These are phyloP conservation scores for Ambrosiella xylebori DNA, from an alignment of 2,329 filamentous ascomycete species.

Conservation along the genomic window DNA sequence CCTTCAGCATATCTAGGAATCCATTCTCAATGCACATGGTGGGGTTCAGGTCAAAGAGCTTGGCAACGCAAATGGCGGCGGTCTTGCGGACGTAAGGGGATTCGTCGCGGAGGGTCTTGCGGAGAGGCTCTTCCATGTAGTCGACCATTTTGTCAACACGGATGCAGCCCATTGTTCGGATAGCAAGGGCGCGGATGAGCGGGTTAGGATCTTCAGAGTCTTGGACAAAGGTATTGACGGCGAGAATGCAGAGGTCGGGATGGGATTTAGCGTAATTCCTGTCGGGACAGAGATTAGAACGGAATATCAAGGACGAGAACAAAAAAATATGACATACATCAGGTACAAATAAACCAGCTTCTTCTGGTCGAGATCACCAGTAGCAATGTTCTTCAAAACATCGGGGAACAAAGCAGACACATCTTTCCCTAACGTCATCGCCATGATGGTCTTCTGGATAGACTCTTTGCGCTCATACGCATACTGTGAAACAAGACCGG, in stretches of 20 bases:
- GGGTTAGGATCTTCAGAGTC: slow-evolving; percentile 98
- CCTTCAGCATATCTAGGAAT: slow-evolving; percentile 82
- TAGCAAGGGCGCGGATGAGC: slow-evolving; percentile 80
- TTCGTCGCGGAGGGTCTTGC: slow-evolving; percentile 92
- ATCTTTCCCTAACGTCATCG: slow-evolving; percentile 97
- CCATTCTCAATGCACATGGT: slow-evolving; percentile 90
- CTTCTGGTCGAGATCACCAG: slow-evolving; percentile 88
- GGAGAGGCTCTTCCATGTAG: slow-evolving; percentile 95
- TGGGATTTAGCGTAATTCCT: slow-evolving; percentile 99
- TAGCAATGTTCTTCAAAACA: slow-evolving; percentile 97
- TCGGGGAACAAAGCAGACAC: slow-evolving; percentile 94
- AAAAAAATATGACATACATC: slow-evolving; percentile 45
- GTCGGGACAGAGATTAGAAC: neutral
- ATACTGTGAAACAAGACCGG: slow-evolving; percentile 94
- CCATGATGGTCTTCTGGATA: slow-evolving; percentile 99
- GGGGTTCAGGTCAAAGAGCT: slow-evolving; percentile 90
- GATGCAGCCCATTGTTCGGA: slow-evolving; percentile 97
- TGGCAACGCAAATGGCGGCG: slow-evolving; percentile 91
- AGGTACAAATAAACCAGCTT: slow-evolving; percentile 97
- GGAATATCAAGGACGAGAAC: neutral
- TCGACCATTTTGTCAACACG: slow-evolving; percentile 98
- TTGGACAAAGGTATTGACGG: slow-evolving; percentile 97
- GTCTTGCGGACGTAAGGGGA: slow-evolving; percentile 98
- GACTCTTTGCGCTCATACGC: slow-evolving; percentile 97
- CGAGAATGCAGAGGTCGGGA: slow-evolving; percentile 93